Base-by-base conservation (phyloP, 2,329 filamentous ascomycete genomes). In the Hawksworthiomyces lignivorus region DNA sequence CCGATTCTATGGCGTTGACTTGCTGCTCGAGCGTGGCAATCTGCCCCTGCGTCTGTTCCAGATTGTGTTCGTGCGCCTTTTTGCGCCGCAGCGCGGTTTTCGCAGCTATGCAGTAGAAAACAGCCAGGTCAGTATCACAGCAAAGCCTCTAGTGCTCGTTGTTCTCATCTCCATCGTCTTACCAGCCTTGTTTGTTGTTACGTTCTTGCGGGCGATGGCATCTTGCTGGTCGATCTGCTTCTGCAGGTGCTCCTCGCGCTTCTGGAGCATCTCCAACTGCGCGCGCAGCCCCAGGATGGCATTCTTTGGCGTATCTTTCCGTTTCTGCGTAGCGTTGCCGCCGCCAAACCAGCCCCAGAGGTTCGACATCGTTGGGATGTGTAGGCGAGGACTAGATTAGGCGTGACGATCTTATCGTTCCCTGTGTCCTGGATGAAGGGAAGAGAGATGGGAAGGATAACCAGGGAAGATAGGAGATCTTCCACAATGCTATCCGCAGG, bases 201-300 rank as follows among this genome's bases (percentile, higher is more conserved):
- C 82, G 49, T 92, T 82, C 73, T 96, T 96, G 64, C 86, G 77
- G 33, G 92, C 92, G 52, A 94, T 76, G 28, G 75, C 75, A 56
- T 95, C 87, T 63, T 97, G 89, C 63, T 97, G 88, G 20, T 87
- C 82, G 70, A 97, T 95, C 70, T 94, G 88, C 49, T 76, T 84
- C 64, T 92, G 84, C 48, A 97, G 67, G 60, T 97, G 87, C 63
- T 79, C 85, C 72, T 97, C 89, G 47, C 90, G 77, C 75, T 98
- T 98, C 68, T 94, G 87, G 59, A 98, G 75, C 89, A 97, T 97
- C 55, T 96, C 90, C 33, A 97, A 75, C 69, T 96, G 90, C 57
- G 83, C 77, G 54, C 92, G 80, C 58, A 98, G 70, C 47, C 77
- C 78, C 44, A 98, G 73, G 57, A 98, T 98, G 53, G 92, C 92